Base-by-base conservation (phyloP, 805 yeast genomes). In the Suhomyces sp. region DNA sequence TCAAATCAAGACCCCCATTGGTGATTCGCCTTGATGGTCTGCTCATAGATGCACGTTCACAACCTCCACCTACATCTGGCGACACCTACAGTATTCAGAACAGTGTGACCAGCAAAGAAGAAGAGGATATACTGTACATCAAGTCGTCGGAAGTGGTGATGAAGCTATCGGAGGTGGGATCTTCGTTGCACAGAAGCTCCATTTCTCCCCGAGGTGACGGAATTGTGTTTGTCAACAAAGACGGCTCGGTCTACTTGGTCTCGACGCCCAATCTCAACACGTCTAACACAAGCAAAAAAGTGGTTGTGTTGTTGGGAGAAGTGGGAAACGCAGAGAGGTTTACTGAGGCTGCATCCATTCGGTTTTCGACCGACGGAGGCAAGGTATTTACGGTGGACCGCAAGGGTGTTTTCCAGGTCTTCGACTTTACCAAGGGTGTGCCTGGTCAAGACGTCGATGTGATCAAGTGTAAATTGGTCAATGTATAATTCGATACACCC, bases 181-280 rank as follows among this genome's bases (percentile, higher is more conserved):
- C 88, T 2, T 76, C 83, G 5, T 87, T 91, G 53, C 96, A 92
- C 65, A 76, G 78, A 45, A 82, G 86, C 52, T 84, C 86, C 22
- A 78, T 88, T 0, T 88, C 96, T 2, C 97, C 97, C 1, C 74
- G 96, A 22, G 92, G 94, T 29, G 96, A 91, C 64, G 86, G 94
- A 0, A 77, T 90, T 27, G 96, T 93, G 2, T 86, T 88, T 59
- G 69, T 91, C 19, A 94, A 88, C 63, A 82, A 88, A 54, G 84
- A 83, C 51, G 98, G 98, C 0, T 74, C 82, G 1, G 85, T 91
- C 0, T 90, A 81, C 60, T 73, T 90, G 40, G 80, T 88, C 68
- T 76, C 84, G 10, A 80, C 89, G 1, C 86, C 88, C 0, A 82
- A 78, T 54, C 61, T 65, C n/a, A 56, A 58, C 41, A 40, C 61